A percentile compares a stretch with the other conserved stretches of the same genome.
Conservation (phyloP, 768 basidiomycete genomes). For the Antrodiella citrinella region DNA sequence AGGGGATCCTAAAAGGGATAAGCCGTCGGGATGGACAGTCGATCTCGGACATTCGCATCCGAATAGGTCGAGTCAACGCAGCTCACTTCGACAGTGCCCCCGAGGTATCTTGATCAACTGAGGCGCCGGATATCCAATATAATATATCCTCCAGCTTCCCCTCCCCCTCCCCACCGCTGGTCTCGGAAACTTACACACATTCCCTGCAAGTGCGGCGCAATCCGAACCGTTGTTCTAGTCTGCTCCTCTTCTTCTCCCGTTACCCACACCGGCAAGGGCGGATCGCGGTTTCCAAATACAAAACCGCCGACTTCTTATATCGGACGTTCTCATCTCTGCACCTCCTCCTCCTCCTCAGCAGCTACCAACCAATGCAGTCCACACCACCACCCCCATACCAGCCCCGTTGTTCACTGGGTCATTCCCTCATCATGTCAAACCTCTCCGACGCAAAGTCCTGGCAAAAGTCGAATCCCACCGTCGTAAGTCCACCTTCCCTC, state of each 20-base stretch:
- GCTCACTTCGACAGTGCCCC: too few species aligned
- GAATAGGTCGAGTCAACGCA: too few species aligned
- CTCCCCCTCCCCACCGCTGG: too few species aligned
- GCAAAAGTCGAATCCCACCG: conserved; percentile 7
- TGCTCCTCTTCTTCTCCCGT: not conserved
- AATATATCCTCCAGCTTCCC: too few species aligned
- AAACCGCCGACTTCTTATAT: not conserved
- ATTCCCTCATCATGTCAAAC: conserved; percentile 5
- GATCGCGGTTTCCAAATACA: not conserved
- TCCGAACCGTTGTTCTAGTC: not conserved
- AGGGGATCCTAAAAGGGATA: too few species aligned
- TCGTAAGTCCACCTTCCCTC: conserved; percentile 5
- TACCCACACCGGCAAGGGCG: not conserved
- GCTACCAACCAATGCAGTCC: conserved; percentile 2
- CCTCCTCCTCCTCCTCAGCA: conserved; percentile 2
- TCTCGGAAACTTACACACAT: too few species aligned
- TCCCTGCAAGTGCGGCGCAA: too few species aligned
- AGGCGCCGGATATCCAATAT: too few species aligned
- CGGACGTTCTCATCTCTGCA: conserved; percentile 2
- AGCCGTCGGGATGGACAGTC: too few species aligned
- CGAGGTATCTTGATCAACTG: too few species aligned
- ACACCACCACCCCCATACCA: conserved; percentile 5
- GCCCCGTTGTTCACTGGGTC: conserved; percentile 9
- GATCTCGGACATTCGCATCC: too few species aligned
- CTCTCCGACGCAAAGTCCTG: conserved; percentile 4